A percentile compares a stretch with the other conserved stretches of the same genome.
Conservation (phyloP, 768 basidiomycete genomes). For the Clathrus columnatus region DNA sequence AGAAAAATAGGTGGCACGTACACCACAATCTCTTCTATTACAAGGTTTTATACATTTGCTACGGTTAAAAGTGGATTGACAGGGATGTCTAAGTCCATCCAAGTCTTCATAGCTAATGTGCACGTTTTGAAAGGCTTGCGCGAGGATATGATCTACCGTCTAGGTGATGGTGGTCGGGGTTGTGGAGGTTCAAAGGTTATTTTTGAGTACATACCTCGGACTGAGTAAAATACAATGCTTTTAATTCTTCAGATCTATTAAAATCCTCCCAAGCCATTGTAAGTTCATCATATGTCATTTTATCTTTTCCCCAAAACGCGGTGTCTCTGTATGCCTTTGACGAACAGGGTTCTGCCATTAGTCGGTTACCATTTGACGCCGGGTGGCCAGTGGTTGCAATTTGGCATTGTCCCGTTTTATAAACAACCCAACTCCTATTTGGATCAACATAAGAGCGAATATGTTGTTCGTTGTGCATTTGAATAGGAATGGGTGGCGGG, state of each 20-base stretch:
- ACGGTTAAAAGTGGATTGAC: background rate
- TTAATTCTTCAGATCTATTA: background rate
- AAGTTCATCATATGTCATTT: conserved; percentile 7
- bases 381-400: no score
- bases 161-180: background rate
- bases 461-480: background rate
- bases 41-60: background rate
- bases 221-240: background rate
- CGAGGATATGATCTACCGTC: background rate
- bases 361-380: background rate
- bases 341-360: background rate
- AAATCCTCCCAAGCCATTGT: conserved; percentile 3
- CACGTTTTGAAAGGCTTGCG: background rate
- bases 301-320: conserved; percentile 1
- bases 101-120: background rate
- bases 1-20: background rate
- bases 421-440: background rate
- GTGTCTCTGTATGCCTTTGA: conserved; percentile 3
- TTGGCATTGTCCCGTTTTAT: background rate
- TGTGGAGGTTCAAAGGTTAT: background rate
- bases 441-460: background rate
- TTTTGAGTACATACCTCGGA: conserved; percentile 4
- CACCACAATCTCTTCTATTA: background rate
- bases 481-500: background rate
- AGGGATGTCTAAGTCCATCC: background rate